Percentiles rank a stretch among this genome's conserved stretches.
Conservation (phyloP, 73 alveolate genomes). For the Uronychia setigera region DNA sequence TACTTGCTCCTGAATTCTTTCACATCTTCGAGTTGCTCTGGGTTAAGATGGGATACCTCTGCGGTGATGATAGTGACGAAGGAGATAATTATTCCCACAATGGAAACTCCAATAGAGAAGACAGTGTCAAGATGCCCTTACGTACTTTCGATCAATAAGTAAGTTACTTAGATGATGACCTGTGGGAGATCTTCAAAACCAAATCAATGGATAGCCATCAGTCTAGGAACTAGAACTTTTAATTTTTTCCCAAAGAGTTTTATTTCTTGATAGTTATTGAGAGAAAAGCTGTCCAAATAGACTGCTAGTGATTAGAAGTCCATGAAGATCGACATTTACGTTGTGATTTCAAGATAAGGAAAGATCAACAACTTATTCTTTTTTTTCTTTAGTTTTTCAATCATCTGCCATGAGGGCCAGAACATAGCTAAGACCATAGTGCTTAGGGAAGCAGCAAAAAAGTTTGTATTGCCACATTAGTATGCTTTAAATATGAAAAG, state of each 20-base stretch:
- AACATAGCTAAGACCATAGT: neutral
- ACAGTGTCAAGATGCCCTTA: neutral
- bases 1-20: too few species aligned
- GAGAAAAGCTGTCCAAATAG: neutral
- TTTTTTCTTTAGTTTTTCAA: too few species aligned
- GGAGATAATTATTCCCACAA: neutral
- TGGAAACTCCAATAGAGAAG: neutral
- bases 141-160: neutral
- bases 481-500: neutral
- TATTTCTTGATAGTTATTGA: neutral
- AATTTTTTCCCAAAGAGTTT: neutral
- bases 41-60: too few species aligned
- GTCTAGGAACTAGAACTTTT: neutral
- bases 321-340: neutral
- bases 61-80: too few species aligned
- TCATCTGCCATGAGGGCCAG: neutral
- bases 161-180: neutral
- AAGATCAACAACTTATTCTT: neutral
- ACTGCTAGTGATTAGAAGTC: neutral
- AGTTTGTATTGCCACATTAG: neutral
- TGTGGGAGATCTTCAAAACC: neutral
- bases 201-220: neutral
- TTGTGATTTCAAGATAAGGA: neutral
- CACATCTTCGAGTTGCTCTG: too few species aligned
- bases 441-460: neutral